A percentile compares a stretch with the other conserved stretches of the same genome.
These are phyloP conservation scores for Ustilago lituana DNA, from an alignment of 1,284 basidiomycete genomes.

Conservation along the genomic window DNA sequence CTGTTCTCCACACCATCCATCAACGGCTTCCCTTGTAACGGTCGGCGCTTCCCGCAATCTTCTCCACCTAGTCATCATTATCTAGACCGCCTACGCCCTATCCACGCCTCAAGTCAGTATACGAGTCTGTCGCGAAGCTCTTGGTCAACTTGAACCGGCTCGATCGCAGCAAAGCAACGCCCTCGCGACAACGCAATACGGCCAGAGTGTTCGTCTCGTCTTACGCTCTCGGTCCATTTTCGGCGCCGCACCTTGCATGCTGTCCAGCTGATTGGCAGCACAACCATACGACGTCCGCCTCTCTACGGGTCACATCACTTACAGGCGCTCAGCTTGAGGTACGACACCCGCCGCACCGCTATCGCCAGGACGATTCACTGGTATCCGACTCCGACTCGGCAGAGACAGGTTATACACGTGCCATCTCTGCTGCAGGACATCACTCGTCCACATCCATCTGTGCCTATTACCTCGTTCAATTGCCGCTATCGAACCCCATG, in stretches of 20 bases:
- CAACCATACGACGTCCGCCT: not conserved
- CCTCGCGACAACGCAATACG: too few species aligned
- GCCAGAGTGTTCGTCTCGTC: too few species aligned
- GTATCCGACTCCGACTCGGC: conserved; percentile 1
- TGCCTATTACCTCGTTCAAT: not conserved
- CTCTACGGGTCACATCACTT: not conserved
- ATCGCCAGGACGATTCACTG: not conserved
- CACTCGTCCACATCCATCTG: not conserved
- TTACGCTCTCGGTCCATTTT: too few species aligned
- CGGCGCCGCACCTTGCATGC: conserved; percentile 6
- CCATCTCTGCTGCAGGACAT: conserved; percentile 17
- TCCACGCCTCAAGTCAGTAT: too few species aligned
- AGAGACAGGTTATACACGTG: conserved; percentile 35
- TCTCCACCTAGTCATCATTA: too few species aligned
- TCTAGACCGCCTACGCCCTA: too few species aligned
- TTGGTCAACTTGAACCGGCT: too few species aligned
- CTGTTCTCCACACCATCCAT: too few species aligned
- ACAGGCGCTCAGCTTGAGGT: not conserved
- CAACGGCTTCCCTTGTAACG: too few species aligned
- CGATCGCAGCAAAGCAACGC: too few species aligned
- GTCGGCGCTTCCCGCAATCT: too few species aligned
- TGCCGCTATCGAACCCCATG: not conserved
- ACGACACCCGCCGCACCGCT: not conserved
- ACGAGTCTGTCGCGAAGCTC: too few species aligned
- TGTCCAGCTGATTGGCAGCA: not conserved